phyloP scores from a whole-genome alignment of 805 yeast genomes.

The Debaryomyces tyrocola region DNA sequence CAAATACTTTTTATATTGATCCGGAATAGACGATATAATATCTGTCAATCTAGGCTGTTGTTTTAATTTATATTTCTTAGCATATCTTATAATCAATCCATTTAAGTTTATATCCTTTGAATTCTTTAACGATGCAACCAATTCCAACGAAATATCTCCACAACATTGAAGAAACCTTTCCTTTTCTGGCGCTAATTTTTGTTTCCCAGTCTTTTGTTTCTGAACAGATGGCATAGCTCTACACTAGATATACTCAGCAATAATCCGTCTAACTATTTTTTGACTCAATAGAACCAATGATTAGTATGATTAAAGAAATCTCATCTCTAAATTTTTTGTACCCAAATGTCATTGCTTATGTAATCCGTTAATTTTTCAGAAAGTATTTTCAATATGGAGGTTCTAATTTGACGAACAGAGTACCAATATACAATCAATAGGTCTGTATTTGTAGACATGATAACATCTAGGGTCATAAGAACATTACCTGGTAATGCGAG shows the following conservation, averaged over 20 bases:
- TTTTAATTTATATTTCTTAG: constrained; percentile 87
- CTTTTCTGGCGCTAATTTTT: constrained; percentile 81
- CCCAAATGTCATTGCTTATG: not conserved
- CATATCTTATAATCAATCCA: constrained; percentile 79
- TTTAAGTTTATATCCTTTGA: constrained; percentile 84
- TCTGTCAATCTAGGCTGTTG: constrained; percentile 95
- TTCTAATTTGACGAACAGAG: too few species aligned
- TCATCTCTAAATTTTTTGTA: not conserved
- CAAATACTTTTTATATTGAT: constrained; percentile 87
- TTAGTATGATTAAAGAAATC: not conserved
- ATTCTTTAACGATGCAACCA: constrained; percentile 72
- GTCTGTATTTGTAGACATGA: not conserved
- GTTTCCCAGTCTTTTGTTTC: constrained; percentile 38
- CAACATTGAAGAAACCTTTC: constrained; percentile 92
- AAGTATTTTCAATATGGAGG: not conserved
- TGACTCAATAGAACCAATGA: not conserved
- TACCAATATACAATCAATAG: too few species aligned
- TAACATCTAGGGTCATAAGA: not conserved
- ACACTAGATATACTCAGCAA: not conserved
- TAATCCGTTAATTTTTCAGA: not conserved
- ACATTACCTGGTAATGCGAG: not conserved
- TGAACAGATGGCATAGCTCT: constrained; percentile 32
- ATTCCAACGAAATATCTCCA: constrained; percentile 84
- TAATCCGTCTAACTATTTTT: not conserved
- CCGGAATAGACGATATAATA: constrained; percentile 92